Evolutionary conservation across 257 asterid genomes (phyloP), one percentile per base, ranked within the genome.

Genomic region (Nicotiana benthamiana): DNA sequence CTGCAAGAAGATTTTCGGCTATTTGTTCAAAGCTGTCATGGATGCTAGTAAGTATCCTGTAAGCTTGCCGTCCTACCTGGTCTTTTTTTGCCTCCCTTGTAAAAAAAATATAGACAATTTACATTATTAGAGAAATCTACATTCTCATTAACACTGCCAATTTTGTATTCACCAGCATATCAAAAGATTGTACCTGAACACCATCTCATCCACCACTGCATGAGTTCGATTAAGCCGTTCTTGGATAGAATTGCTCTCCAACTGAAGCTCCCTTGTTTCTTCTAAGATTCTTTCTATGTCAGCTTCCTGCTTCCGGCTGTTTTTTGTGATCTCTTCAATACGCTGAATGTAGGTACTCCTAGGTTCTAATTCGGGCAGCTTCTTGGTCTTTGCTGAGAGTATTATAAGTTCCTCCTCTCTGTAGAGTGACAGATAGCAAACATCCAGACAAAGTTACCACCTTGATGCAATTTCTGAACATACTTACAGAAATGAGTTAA

Each of bases 71-170:
- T 61, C 92, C 96, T 77, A 88, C 90, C 0, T 83, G 82, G 76
- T 93, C 92, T 83, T 91, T 94, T 83, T 88, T 93, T 72, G 93
- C 97, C 85, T 92, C 97, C 94, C 97, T 94, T 36, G 59, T 77
- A 12, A 36, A 77, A 26, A 46, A 36, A 62, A 4, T 1, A 59
- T 2, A 59, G 26, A 43, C 74, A n/a, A 36, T 22, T 54, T 60
- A n/a, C 56, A 77, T 59, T 18, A 1, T 77, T 18, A 1, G 11
- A 62, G 7, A 9, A 83, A 77, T 36, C 76, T 61, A 63, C 20
- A 52, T 22, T 9, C 17, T 59, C 53, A 0, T 7, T 6, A 20
- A 79, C 30, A 61, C 30, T 1, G 75, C 63, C 26, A n/a, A 56
- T 62, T 22, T 53, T 53, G 9, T 5, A 53, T 79, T 61, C 53